A percentile compares a stretch with the other conserved stretches of the same genome.
Evolutionary conservation across 1,284 basidiomycete genomes (phyloP).

Genomic region (Hymenochaete sp.): DNA sequence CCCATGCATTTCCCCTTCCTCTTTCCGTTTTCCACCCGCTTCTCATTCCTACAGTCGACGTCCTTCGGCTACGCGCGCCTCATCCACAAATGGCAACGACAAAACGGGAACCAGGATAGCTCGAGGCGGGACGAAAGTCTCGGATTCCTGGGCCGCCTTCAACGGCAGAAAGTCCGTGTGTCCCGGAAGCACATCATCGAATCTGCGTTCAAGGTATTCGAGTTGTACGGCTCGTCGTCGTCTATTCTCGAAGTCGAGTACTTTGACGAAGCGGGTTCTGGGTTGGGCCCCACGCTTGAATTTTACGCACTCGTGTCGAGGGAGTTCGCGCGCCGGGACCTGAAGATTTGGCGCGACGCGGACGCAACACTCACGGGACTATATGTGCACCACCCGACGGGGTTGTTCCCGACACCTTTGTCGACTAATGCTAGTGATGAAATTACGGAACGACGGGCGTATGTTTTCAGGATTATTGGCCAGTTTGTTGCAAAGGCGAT

Average conservation of each 20-base stretch:
- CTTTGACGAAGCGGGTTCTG: slow-evolving; percentile 98
- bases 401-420: slow-evolving; percentile 86
- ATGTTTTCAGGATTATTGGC: slow-evolving; percentile 85
- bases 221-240: slow-evolving; percentile 89
- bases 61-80: slow-evolving; percentile 95
- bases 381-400: slow-evolving; percentile 75
- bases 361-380: slow-evolving; percentile 54
- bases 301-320: slow-evolving; percentile 93
- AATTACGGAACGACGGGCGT: slow-evolving; percentile 67
- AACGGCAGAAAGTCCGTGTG: slow-evolving; percentile 95
- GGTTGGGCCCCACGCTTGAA: slow-evolving; percentile 95
- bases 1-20: slow-evolving; percentile 95
- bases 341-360: slow-evolving; percentile 87
- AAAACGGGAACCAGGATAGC: slow-evolving; percentile 61
- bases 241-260: slow-evolving; percentile 97
- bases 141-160: slow-evolving; percentile 84
- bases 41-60: slow-evolving; percentile 93
- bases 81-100: slow-evolving; percentile 84
- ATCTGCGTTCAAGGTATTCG: slow-evolving; percentile 96
- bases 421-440: slow-evolving; percentile 56
- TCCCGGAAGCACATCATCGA: slow-evolving; percentile 91
- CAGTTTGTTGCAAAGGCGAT: slow-evolving; percentile 98
- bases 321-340: slow-evolving; percentile 82
- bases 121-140: slow-evolving; percentile 84
- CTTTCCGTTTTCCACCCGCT: slow-evolving; percentile 96